A percentile compares a stretch with the other conserved stretches of the same genome.
These are phyloP conservation scores for Marvania coccoides DNA, from an alignment of 139 green algal species.

Conservation along the genomic window DNA sequence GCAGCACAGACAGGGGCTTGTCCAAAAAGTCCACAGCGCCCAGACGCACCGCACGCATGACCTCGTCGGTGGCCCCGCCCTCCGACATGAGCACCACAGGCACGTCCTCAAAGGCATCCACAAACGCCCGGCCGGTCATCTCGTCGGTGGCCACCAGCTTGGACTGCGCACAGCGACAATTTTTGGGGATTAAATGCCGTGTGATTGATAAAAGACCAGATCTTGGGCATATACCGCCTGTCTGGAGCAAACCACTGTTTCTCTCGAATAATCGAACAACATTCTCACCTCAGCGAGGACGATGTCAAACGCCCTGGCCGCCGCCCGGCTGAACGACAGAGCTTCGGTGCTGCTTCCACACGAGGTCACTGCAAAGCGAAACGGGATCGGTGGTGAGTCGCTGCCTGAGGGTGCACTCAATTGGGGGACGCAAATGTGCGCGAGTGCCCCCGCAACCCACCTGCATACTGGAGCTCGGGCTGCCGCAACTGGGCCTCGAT, in stretches of 20 bases:
- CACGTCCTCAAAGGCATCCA: conserved; percentile 19
- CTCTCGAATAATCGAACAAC: no score
- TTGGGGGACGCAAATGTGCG: no score
- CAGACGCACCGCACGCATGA: conserved; percentile 62
- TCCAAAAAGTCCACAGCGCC: conserved; percentile 75
- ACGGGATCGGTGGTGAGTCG: neutral
- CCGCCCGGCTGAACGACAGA: neutral
- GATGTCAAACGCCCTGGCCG: conserved; percentile 6
- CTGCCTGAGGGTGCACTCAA: neutral
- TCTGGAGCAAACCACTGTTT: neutral
- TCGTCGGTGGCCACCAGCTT: conserved; percentile 14
- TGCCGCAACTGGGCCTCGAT: conserved; percentile 10
- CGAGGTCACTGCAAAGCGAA: conserved; percentile 10
- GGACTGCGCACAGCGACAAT: no score
- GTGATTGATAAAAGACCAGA: neutral
- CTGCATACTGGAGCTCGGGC: conserved; percentile 15
- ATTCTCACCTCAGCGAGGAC: conserved; percentile 23
- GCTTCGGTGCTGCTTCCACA: neutral
- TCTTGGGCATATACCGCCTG: neutral
- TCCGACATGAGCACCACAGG: conserved; percentile 52
- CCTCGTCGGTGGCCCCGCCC: conserved; percentile 22
- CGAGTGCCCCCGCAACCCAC: no score
- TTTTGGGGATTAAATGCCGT: neutral
- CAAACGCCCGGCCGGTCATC: conserved; percentile 9
- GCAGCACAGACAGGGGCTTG: conserved; percentile 58